Percentiles rank a stretch among this genome's conserved stretches.
phyloP scores from a whole-genome alignment of 2,329 filamentous ascomycete genomes.

The Colletotrichum scovillei region DNA sequence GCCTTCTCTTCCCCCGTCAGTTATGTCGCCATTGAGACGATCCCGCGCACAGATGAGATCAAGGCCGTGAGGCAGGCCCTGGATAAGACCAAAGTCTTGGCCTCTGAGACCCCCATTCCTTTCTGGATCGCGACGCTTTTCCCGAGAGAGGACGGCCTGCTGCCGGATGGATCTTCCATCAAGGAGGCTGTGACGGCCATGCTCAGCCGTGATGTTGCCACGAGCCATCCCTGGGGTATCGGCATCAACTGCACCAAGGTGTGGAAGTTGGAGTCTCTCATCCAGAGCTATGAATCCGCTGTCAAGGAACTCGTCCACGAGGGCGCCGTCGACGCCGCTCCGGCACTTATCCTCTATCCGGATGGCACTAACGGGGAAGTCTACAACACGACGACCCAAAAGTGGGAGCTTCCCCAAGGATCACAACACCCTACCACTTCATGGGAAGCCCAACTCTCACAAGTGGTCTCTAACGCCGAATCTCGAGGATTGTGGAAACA shows the following conservation, averaged over 20 bases:
- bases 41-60: conserved; percentile 73
- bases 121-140: conserved; percentile 75
- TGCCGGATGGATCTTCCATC: conserved; percentile 67
- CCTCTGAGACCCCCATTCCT: conserved; percentile 46
- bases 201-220: conserved; percentile 44
- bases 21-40: conserved; percentile 73
- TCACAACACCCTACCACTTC: conserved; percentile 41
- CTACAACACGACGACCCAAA: conserved; percentile 72
- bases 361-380: conserved; percentile 76
- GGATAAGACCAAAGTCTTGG: conserved; percentile 39
- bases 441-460: conserved; percentile 59
- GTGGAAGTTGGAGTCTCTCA: conserved; percentile 66
- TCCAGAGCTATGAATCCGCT: conserved; percentile 65
- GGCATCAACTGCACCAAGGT: conserved; percentile 79
- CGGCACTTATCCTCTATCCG: conserved; percentile 72
- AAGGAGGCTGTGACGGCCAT: conserved; percentile 49
- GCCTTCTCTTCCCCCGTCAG: conserved; percentile 54
- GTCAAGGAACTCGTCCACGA: conserved; percentile 50
- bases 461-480: conserved; percentile 51
- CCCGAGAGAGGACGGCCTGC: conserved; percentile 60
- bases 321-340: conserved; percentile 52
- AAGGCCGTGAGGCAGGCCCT: conserved; percentile 63
- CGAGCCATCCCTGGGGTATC: conserved; percentile 66
- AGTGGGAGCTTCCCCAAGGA: conserved; percentile 63
- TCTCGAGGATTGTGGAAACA: conserved; percentile 53